These are phyloP conservation scores for Liquidambar formosana DNA, from an alignment of 164 flowering plant species.

Conservation along the genomic window DNA sequence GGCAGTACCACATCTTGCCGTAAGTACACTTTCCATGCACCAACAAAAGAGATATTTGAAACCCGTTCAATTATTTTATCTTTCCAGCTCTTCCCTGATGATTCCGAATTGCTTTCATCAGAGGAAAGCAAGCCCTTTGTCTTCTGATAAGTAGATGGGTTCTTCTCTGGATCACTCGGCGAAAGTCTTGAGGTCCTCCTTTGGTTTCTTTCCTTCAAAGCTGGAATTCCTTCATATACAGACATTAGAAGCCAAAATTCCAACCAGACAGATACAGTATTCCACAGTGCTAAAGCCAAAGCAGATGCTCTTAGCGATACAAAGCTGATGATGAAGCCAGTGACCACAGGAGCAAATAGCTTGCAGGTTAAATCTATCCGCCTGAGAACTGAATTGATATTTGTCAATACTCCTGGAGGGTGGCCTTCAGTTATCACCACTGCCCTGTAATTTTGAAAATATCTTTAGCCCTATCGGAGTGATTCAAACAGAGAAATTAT, in stretches of 20 bases:
- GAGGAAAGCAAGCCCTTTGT: constrained; percentile 18
- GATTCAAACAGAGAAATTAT: background rate
- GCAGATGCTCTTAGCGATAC: constrained; percentile 80
- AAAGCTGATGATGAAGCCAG: constrained; percentile 85
- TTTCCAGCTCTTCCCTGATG: constrained; percentile 15
- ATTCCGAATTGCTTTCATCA: constrained; percentile 12
- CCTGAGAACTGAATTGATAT: constrained; percentile 70
- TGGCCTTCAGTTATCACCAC: constrained; percentile 78
- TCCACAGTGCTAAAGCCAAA: constrained; percentile 65
- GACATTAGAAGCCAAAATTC: constrained; percentile 79
- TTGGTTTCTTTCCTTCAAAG: constrained; percentile 45
- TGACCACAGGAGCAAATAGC: constrained; percentile 68
- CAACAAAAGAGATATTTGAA: constrained; percentile 37
- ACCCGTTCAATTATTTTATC: constrained; percentile 20
- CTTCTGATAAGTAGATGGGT: constrained; percentile 18
- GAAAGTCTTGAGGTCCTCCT: constrained; percentile 28
- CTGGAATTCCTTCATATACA: constrained; percentile 74
- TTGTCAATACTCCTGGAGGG: constrained; percentile 51
- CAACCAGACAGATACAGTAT: constrained; percentile 55
- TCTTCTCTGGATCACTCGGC: constrained; percentile 18
- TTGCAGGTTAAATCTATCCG: constrained; percentile 83
- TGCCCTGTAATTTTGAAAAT: constrained; percentile 51
- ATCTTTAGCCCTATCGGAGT: background rate
- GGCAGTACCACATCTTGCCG: constrained; percentile 75
- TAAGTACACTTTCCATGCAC: constrained; percentile 72